Evolutionary conservation across 371 early-diverging fungal species (phyloP), one percentile per base, ranked within the genome.

Genomic region (Rhizopus delemar): DNA sequence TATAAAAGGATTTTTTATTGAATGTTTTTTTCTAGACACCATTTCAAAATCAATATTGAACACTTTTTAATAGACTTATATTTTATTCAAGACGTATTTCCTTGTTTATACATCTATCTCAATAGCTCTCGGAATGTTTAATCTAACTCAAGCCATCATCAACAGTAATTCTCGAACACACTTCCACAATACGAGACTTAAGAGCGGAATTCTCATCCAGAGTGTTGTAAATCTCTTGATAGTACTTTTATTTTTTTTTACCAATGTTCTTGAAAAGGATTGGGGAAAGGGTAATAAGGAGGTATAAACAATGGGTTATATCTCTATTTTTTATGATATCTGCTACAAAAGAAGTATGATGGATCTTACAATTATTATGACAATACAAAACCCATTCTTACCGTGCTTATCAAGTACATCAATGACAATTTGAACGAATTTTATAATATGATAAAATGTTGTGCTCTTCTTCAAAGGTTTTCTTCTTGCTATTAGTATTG

Each of bases 261-360:
- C 56, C 46, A 56, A 33, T 12, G 32, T 46, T 56, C 56, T 33
- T 56, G 29, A 16, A 46, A 15, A 13, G 46, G 46, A 35, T 56
- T 56, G 15, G 29, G 32, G 46, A 45, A 46, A 35, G 46, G 35
- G n/a, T 32, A 56, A 46, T 56, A 56, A 22, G 33, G 46, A 13
- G 56, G 56, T 8, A 51, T n/a, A 36, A 51, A 51, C 38, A 51
- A 51, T 36, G 38, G 52, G 8, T 51, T 51, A 51, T 51, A 51
- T 33, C 16, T 12, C 50, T 28, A 31, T 31, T 50, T 50, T 50
- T 33, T 28, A 50, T 50, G 13, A 31, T 31, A 28, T 51, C 52
- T 51, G 31, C 52, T 36, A 51, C 35, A 51, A 22, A 53, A 12
- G 33, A 15, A 28, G 48, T 28, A 48, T 48, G 29, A 22, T 48